Evolutionary conservation across 2,329 filamentous ascomycete species (phyloP).

Genomic region (Drechslerella coelobrocha): DNA sequence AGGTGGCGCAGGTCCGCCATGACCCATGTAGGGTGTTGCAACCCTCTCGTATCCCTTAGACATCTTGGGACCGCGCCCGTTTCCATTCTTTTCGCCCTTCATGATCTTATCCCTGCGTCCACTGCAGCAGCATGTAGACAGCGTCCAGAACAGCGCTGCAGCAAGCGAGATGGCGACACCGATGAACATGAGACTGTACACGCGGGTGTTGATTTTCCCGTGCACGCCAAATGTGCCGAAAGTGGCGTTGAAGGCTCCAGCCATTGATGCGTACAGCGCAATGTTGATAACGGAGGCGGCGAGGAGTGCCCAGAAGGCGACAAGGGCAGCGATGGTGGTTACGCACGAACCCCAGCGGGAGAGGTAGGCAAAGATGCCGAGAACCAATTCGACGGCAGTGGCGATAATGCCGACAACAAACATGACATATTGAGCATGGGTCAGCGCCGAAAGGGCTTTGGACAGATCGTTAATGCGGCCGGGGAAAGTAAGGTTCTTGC

Average conservation of each 20-base stretch:
- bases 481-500: slow-evolving; percentile 70
- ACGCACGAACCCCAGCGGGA: slow-evolving; percentile 80
- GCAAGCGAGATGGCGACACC: slow-evolving; percentile 77
- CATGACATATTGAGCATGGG: slow-evolving; percentile 73
- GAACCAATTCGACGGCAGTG: slow-evolving; percentile 65
- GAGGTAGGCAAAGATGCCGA: slow-evolving; percentile 54
- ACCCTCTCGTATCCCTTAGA: slow-evolving; percentile 53
- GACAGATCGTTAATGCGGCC: slow-evolving; percentile 71
- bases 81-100: slow-evolving; percentile 43
- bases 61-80: slow-evolving; percentile 19
- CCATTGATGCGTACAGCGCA: slow-evolving; percentile 73
- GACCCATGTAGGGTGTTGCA: slow-evolving; percentile 51
- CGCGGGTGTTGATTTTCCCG: slow-evolving; percentile 70
- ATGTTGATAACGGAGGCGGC: slow-evolving; percentile 76
- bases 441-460: slow-evolving; percentile 74
- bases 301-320: slow-evolving; percentile 66
- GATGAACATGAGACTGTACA: slow-evolving; percentile 78
- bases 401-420: slow-evolving; percentile 81
- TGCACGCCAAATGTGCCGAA: slow-evolving; percentile 75
- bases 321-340: slow-evolving; percentile 75
- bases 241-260: slow-evolving; percentile 70
- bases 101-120: slow-evolving; percentile 61
- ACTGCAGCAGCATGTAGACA: slow-evolving; percentile 89
- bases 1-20: slow-evolving; percentile 31
- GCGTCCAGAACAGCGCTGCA: slow-evolving; percentile 85